These are phyloP conservation scores for Allium cepa DNA, from an alignment of 106 monocot genomes.

Conservation along the genomic window DNA sequence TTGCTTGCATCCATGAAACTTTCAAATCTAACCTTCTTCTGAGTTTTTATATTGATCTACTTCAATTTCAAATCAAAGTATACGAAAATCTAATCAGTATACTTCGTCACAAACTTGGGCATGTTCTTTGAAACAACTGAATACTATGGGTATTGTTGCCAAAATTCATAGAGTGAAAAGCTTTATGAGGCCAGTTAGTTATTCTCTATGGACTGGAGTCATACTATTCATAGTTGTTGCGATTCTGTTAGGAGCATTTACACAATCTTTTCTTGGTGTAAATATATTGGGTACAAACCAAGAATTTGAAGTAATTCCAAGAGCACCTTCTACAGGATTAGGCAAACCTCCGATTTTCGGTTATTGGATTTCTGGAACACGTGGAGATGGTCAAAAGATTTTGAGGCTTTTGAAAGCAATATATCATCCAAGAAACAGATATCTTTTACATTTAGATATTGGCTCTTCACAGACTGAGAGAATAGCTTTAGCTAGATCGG, in stretches of 20 bases:
- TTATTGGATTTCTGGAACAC: conserved; percentile 69
- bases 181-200: background rate
- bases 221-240: conserved; percentile 13
- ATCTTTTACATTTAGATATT: conserved; percentile 75
- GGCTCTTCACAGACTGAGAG: conserved; percentile 41
- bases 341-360: conserved; percentile 64
- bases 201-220: conserved; percentile 32
- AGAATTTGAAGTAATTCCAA: conserved; percentile 6
- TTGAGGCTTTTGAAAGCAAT: conserved; percentile 63
- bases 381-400: conserved; percentile 46
- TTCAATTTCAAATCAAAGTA: too few relatives aligned
- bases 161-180: too few relatives aligned
- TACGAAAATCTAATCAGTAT: too few relatives aligned
- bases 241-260: conserved; percentile 18
- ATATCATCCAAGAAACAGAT: conserved; percentile 79
- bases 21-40: too few relatives aligned
- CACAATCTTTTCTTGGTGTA: conserved; percentile 20
- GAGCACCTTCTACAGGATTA: conserved; percentile 23
- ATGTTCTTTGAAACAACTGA: too few relatives aligned
- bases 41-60: too few relatives aligned
- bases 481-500: conserved; percentile 18
- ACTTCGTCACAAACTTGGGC: too few relatives aligned
- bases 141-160: too few relatives aligned
- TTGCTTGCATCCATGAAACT: background rate
- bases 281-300: conserved; percentile 9